Evolutionary conservation across 108 stramenopile genomes (phyloP), one percentile per base, ranked within the genome.

Genomic region (Cylindrotheca closterium): DNA sequence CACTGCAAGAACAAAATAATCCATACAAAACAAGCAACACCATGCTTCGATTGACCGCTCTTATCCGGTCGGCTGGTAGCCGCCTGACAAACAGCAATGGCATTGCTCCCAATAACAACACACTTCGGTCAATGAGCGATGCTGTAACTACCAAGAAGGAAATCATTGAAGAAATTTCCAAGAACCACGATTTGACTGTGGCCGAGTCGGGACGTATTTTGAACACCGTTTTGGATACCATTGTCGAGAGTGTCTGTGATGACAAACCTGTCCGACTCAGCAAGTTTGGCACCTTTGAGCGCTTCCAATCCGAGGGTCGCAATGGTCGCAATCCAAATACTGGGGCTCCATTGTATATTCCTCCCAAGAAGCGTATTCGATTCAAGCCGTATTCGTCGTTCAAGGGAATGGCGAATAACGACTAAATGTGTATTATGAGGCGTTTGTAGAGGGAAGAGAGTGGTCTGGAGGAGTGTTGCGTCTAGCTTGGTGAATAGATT

Each of bases 331-430:
- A 78, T 46, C 59, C 62, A 4, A 30, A 33, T 15, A 78, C 70
- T 0, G 46, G 51, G 23, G 48, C 50, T 33, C 33, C 55, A 4
- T 29, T 74, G 23, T 10, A 65, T 22, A 53, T 74, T 62, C 68
- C 72, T 26, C 51, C 51, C 19, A 70, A 62, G 30, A 28, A 70
- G 47, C 48, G 72, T 51, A 60, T 79, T 48, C 77, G 73, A 31
- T 79, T 79, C 68, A 68, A 64, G 53, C 49, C 78, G 4, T 71
- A 50, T 29, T 23, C 26, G n/a, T n/a, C 33, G 18, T 74, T 79
- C 60, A 79, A 79, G 60, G 48, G 61, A 23, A 31, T 32, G 33
- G 58, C 58, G 17, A 56, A 66, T 26, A 10, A 25, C 7, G 7
- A 42, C 7, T 42, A 42, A 42, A 42, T 15, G 15, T n/a, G n/a